Conservation (phyloP, 768 basidiomycete genomes). For the Serendipita sp. region DNA sequence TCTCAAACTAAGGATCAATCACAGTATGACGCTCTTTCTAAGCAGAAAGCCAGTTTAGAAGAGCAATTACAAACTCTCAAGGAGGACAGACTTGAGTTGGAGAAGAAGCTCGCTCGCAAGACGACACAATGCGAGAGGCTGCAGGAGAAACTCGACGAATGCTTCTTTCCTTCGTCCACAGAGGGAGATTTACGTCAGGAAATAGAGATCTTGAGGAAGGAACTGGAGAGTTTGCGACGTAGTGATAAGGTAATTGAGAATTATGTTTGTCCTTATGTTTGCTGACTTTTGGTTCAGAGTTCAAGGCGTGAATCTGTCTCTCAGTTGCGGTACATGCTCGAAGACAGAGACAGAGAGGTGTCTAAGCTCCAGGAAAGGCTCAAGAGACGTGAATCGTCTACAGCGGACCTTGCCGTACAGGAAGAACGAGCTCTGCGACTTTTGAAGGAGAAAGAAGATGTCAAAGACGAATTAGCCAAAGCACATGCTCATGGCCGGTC, state of each 20-base stretch:
- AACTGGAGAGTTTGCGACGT: background rate
- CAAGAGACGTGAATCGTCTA: background rate
- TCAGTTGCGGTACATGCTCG: background rate
- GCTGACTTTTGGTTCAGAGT: no score
- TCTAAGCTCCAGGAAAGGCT: background rate
- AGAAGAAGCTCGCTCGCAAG: background rate
- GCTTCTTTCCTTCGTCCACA: background rate
- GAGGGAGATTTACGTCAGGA: constrained; percentile 2
- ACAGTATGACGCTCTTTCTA: background rate
- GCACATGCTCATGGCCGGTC: background rate
- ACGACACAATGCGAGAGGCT: background rate
- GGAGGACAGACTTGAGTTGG: background rate
- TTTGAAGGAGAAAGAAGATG: background rate
- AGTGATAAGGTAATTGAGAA: background rate
- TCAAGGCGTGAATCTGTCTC: background rate
- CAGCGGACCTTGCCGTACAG: background rate
- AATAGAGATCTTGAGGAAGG: background rate
- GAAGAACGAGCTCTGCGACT: background rate
- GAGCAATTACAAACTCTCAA: background rate
- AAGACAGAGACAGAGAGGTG: background rate
- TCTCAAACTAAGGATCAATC: no score
- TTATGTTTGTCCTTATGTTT: no score
- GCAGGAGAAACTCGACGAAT: constrained; percentile 4
- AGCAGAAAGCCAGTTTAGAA: background rate
- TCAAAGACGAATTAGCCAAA: background rate